These are phyloP conservation scores for Exophiala xenobiotica DNA, from an alignment of 2,329 filamentous ascomycete species.

Conservation along the genomic window DNA sequence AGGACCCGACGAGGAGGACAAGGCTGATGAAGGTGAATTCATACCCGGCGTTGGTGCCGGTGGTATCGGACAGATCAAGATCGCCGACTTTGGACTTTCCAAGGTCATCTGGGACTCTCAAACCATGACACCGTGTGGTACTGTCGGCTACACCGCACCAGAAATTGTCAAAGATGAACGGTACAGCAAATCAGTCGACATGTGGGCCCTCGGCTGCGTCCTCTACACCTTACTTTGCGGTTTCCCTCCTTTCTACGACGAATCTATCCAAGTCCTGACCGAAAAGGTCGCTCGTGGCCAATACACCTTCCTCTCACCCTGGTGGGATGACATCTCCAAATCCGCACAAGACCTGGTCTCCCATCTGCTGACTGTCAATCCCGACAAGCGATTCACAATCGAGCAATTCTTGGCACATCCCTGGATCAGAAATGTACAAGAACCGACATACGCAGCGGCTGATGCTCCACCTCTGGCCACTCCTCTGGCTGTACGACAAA, in stretches of 20 bases:
- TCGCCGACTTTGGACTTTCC: slow-evolving; percentile 95
- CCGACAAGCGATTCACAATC: slow-evolving; percentile 92
- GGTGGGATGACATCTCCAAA: slow-evolving; percentile 99
- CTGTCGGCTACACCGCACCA: slow-evolving; percentile 97
- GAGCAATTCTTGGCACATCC: slow-evolving; percentile 90
- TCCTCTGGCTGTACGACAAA: slow-evolving; percentile 60
- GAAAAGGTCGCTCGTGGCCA: slow-evolving; percentile 97
- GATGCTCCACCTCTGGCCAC: slow-evolving; percentile 73
- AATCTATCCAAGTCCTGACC: slow-evolving; percentile 93
- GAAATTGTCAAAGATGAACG: slow-evolving; percentile 99
- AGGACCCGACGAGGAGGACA: slow-evolving; percentile 90
- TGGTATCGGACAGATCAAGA: slow-evolving; percentile 93
- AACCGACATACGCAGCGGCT: slow-evolving; percentile 64
- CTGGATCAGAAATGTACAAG: slow-evolving; percentile 76
- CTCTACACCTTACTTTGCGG: slow-evolving; percentile 95
- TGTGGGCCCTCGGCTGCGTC: slow-evolving; percentile 98
- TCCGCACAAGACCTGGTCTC: slow-evolving; percentile 91
- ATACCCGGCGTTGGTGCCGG: slow-evolving; percentile 76
- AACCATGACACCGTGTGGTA: slow-evolving; percentile 99
- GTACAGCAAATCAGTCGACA: slow-evolving; percentile 98
- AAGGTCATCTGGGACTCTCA: slow-evolving; percentile 98
- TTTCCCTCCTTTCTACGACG: slow-evolving; percentile 95
- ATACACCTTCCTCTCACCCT: slow-evolving; percentile 95
- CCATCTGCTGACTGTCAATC: slow-evolving; percentile 90
- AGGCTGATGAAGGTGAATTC: slow-evolving; percentile 94